Evolutionary conservation across 495 filamentous ascomycete species (phyloP), one percentile per base, ranked within the genome.

Genomic region (Tuber indicum): DNA sequence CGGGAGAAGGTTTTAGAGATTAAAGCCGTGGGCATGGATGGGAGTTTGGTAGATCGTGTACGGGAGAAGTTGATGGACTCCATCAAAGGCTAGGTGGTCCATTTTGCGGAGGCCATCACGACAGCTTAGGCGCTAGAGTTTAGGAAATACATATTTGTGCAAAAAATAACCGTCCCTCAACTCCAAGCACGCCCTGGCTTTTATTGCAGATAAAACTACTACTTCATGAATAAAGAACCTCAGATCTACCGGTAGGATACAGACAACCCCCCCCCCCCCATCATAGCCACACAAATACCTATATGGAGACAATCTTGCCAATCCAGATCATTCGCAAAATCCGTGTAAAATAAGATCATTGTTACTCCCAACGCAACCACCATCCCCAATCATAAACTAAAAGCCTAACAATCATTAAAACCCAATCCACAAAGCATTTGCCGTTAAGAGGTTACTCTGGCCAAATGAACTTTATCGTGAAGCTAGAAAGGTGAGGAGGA

Each of bases 1-100:
- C 17, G 75, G 45, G 78, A 74, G 23, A 81, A 81, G 62, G 75
- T 81, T 17, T n/a, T 81, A 7, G 47, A 41, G 8, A 62, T 81
- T 16, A 49, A 49, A 62, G 73, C 70, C n/a, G 74, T 75, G 26
- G 26, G 58, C 14, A 66, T 7, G 10, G 58, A 66, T 36, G 32
- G 4, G 26, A 17, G 58, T 36, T 36, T 66, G 14, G 58, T 66
- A 36, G 58, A 66, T 17, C 58, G 26, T 36, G 58, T 66, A 19
- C 58, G 58, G 26, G 58, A 66, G 58, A 66, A 66, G 58, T 14
- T 66, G 26, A 66, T 36, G 58, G 58, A 26, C 16, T 66, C 0
- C 58, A 14, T 36, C 14, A 36, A 66, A 4, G 32, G 58, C 26
- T 66, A 32, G 32, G 26, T 4, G 17, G 58, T 66, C 5, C 26